These are phyloP conservation scores for Gynandropsis gynandra DNA, from an alignment of 345 rosid species.

Conservation along the genomic window DNA sequence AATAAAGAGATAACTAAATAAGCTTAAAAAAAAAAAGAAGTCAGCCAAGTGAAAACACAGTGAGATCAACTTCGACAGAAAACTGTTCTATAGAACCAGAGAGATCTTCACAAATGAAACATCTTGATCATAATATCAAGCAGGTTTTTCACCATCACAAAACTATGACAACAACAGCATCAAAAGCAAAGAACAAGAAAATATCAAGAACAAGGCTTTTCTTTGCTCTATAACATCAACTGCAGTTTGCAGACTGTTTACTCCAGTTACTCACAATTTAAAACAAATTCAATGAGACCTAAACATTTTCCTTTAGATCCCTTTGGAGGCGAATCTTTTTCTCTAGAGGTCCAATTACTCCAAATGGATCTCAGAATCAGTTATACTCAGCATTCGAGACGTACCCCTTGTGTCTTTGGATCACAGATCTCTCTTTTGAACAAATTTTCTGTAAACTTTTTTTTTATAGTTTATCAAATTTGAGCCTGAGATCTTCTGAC, in stretches of 20 bases:
- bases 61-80: constrained; percentile 2
- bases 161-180: constrained; percentile 5
- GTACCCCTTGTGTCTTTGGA: neutral
- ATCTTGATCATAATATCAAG: too few species aligned
- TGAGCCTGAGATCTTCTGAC: neutral
- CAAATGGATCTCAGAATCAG: neutral
- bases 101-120: neutral
- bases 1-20: constrained; percentile 20
- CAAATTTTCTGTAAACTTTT: too few species aligned
- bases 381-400: neutral
- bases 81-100: neutral
- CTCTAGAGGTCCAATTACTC: constrained; percentile 7
- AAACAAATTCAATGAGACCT: neutral
- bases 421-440: neutral
- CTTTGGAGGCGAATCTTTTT: neutral
- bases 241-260: neutral
- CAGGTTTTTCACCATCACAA: neutral
- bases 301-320: neutral
- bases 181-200: too few species aligned
- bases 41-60: constrained; percentile 3
- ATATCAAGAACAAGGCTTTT: too few species aligned
- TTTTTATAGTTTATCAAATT: neutral
- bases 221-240: constrained; percentile 6
- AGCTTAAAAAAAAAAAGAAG: constrained; percentile 8
- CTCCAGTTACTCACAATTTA: constrained; percentile 4